phyloP scores from a whole-genome alignment of 306 rosid species.

The Fragaria ananassa region DNA sequence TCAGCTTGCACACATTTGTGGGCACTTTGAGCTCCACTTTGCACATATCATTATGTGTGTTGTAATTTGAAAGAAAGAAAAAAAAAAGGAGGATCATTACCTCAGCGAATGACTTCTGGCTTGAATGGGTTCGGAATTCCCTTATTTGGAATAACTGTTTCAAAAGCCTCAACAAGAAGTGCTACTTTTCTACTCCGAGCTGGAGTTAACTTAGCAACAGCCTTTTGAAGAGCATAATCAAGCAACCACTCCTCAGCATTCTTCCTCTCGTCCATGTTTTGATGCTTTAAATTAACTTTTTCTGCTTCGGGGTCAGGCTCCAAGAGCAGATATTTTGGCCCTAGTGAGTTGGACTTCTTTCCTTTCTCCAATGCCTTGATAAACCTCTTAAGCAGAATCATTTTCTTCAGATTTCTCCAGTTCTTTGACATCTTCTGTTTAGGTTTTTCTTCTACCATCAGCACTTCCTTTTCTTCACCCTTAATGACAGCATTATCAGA shows the following conservation, averaged over 20 bases:
- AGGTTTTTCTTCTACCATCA: conserved; percentile 37
- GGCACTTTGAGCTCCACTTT: neutral
- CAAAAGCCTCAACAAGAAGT: conserved; percentile 90
- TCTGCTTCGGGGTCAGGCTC: conserved; percentile 58
- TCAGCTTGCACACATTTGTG: neutral
- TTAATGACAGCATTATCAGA: conserved; percentile 18
- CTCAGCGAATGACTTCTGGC: conserved; percentile 27
- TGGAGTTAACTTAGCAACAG: conserved; percentile 73
- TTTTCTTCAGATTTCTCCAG: conserved; percentile 85
- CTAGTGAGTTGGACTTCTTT: conserved; percentile 55
- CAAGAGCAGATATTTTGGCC: conserved; percentile 48
- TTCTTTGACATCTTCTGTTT: conserved; percentile 41
- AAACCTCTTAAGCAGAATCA: conserved; percentile 76
- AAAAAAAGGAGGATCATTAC: conserved; percentile 25
- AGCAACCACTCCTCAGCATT: conserved; percentile 97
- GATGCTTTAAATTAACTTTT: conserved; percentile 63
- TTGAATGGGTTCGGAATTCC: conserved; percentile 39
- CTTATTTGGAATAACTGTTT: conserved; percentile 66
- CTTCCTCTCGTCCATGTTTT: conserved; percentile 57
- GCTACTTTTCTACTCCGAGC: conserved; percentile 81
- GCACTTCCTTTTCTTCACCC: conserved; percentile 25
- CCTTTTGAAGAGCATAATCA: conserved; percentile 82
- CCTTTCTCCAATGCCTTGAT: conserved; percentile 77
- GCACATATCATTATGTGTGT: neutral
- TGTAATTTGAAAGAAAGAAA: conserved; percentile 3